Evolutionary conservation across 768 basidiomycete species (phyloP).

Genomic region (Tulasnella sp.): DNA sequence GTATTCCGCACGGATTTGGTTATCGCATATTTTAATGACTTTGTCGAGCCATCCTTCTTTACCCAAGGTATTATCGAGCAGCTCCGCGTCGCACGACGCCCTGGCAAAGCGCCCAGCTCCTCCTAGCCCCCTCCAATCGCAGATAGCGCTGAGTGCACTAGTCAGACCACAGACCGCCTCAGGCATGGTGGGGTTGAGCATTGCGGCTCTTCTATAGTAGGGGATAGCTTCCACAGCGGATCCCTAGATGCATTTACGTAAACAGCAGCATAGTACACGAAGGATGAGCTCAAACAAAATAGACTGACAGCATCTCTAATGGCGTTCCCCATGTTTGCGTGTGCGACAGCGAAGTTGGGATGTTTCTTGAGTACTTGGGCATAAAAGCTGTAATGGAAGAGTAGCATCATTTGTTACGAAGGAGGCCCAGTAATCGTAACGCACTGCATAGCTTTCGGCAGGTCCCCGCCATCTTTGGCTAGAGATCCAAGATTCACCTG

Average conservation of each 20-base stretch:
- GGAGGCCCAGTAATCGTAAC: neutral
- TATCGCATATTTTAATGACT: conserved; percentile 30
- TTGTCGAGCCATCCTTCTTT: conserved; percentile 30
- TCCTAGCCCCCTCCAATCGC: conserved; percentile 36
- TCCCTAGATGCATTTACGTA: conserved; percentile 28
- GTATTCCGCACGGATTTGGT: conserved; percentile 29
- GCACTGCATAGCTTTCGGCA: conserved; percentile 34
- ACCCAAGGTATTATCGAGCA: neutral
- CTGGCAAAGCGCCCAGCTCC: conserved; percentile 25
- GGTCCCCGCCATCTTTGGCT: conserved; percentile 38
- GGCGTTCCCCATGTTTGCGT: conserved; percentile 42
- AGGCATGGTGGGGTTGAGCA: conserved; percentile 33
- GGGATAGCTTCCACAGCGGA: conserved; percentile 34
- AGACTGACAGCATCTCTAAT: conserved; percentile 36
- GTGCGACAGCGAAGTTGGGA: conserved; percentile 40
- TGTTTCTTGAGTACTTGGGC: conserved; percentile 31
- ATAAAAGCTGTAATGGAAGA: conserved; percentile 35
- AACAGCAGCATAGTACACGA: neutral
- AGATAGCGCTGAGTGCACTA: conserved; percentile 36
- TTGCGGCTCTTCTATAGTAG: conserved; percentile 37
- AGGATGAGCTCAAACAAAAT: no score
- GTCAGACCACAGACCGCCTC: conserved; percentile 41
- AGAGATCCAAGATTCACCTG: conserved; percentile 42
- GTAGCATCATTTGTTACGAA: no score
- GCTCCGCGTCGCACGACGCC: conserved; percentile 11